A percentile compares a stretch with the other conserved stretches of the same genome.
Evolutionary conservation across 2,329 filamentous ascomycete genomes (phyloP).

Genomic region (Claviceps sp.): DNA sequence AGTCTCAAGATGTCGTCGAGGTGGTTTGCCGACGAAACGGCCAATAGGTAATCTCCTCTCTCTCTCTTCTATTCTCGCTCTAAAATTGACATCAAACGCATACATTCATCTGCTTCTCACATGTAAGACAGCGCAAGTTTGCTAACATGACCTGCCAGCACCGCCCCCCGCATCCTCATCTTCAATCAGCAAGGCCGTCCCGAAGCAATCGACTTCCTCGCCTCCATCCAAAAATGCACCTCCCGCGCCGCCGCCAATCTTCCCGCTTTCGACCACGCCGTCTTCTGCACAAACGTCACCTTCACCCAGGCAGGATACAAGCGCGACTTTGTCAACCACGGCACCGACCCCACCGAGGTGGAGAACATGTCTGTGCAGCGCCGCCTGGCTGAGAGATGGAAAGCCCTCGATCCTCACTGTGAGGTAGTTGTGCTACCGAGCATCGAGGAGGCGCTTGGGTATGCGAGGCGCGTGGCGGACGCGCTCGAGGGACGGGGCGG

Average conservation of each 20-base stretch:
- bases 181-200: slow-evolving; percentile 72
- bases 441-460: slow-evolving; percentile 41
- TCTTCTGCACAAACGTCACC: slow-evolving; percentile 72
- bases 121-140: not conserved
- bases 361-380: slow-evolving; percentile 37
- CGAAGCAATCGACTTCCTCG: slow-evolving; percentile 40
- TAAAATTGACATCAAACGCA: not conserved
- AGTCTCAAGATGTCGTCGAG: slow-evolving; percentile 69
- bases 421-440: slow-evolving; percentile 34
- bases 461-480: slow-evolving; percentile 25
- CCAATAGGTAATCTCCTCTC: slow-evolving; percentile 14
- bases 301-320: slow-evolving; percentile 38
- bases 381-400: slow-evolving; percentile 40
- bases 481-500: slow-evolving; percentile 18
- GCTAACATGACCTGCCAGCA: slow-evolving; percentile 9
- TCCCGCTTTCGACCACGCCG: slow-evolving; percentile 51
- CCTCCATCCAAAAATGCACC: slow-evolving; percentile 27
- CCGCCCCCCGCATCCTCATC: slow-evolving; percentile 45
- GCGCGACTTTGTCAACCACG: slow-evolving; percentile 42
- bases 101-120: not conserved
- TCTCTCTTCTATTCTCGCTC: not conserved
- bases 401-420: slow-evolving; percentile 30
- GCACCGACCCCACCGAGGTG: slow-evolving; percentile 37
- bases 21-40: slow-evolving; percentile 59
- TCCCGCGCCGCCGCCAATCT: slow-evolving; percentile 14